Evolutionary conservation across 208 protist genomes (phyloP).

Genomic region (Angomonas deanei): DNA sequence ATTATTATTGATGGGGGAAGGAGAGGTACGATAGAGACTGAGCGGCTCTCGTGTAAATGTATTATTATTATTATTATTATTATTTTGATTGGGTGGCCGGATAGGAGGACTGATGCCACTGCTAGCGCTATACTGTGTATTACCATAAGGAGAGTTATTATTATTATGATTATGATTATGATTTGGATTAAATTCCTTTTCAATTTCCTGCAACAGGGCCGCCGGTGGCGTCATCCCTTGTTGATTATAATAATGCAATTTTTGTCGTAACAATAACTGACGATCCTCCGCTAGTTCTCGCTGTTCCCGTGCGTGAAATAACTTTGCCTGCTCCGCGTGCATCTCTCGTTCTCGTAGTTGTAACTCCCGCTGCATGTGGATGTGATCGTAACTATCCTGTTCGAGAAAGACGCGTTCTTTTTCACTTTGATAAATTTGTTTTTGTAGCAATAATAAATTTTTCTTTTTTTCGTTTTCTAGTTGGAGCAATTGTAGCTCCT

Average conservation of each 20-base stretch:
- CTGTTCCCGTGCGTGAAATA: constrained; percentile 33
- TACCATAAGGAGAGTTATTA: neutral
- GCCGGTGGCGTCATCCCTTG: constrained; percentile 21
- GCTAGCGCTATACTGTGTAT: neutral
- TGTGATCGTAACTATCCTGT: constrained; percentile 35
- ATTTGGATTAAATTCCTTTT: constrained; percentile 2
- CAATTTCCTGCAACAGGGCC: constrained; percentile 19
- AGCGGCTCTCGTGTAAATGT: neutral
- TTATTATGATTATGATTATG: neutral
- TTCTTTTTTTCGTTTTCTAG: constrained; percentile 66
- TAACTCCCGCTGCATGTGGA: constrained; percentile 35
- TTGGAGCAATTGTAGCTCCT: constrained; percentile 35
- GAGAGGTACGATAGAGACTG: neutral
- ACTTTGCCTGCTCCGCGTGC: constrained; percentile 42
- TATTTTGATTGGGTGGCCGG: neutral
- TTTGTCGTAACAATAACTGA: constrained; percentile 28
- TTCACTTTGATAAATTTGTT: constrained; percentile 35
- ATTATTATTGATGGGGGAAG: neutral
- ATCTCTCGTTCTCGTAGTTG: constrained; percentile 43
- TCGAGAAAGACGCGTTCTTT: constrained; percentile 34
- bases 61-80: too few relatives aligned
- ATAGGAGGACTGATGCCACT: neutral
- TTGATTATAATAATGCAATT: constrained; percentile 31
- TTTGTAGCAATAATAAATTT: constrained; percentile 33
- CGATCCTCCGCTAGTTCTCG: constrained; percentile 37